A percentile compares a stretch with the other conserved stretches of the same genome.
These are phyloP conservation scores for Cynanchum wilfordii DNA, from an alignment of 257 asterid species.

Conservation along the genomic window DNA sequence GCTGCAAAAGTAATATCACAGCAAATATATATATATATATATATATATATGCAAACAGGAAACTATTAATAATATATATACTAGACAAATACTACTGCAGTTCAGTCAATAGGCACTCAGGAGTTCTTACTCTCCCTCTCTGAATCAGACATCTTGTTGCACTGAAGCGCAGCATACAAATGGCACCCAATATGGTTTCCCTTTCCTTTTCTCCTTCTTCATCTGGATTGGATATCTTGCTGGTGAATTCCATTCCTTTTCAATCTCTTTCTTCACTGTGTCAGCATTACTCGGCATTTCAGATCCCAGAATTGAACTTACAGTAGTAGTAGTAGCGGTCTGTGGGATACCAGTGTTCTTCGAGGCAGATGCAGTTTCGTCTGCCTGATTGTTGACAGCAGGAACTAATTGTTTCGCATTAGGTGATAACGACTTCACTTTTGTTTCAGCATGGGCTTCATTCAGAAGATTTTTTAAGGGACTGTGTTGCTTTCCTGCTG, in stretches of 20 bases:
- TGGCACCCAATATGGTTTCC: conserved; percentile 69
- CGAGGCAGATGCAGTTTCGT: conserved; percentile 30
- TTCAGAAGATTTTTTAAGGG: conserved; percentile 55
- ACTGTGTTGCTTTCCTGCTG: conserved; percentile 56
- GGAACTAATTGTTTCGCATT: conserved; percentile 35
- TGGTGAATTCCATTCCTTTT: conserved; percentile 83
- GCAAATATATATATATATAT: too few relatives aligned
- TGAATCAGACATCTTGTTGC: conserved; percentile 43
- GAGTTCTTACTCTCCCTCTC: not conserved
- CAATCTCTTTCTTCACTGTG: conserved; percentile 41
- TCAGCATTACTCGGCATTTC: conserved; percentile 26
- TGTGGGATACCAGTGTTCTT: conserved; percentile 32
- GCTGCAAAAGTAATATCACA: too few relatives aligned
- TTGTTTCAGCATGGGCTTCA: conserved; percentile 37
- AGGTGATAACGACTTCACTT: conserved; percentile 53
- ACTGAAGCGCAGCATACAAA: conserved; percentile 82
- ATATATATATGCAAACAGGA: too few relatives aligned
- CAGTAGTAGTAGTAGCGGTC: conserved; percentile 42
- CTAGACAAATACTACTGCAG: conserved; percentile 20
- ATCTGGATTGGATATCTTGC: conserved; percentile 74
- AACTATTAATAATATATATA: not conserved
- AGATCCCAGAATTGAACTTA: conserved; percentile 27
- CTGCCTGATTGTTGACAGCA: conserved; percentile 23
- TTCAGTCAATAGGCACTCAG: too few relatives aligned
- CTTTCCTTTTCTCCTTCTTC: conserved; percentile 78